Evolutionary conservation across 1,139 yeast species (phyloP).

Genomic region (Sugiyamaella grinbergsii): DNA sequence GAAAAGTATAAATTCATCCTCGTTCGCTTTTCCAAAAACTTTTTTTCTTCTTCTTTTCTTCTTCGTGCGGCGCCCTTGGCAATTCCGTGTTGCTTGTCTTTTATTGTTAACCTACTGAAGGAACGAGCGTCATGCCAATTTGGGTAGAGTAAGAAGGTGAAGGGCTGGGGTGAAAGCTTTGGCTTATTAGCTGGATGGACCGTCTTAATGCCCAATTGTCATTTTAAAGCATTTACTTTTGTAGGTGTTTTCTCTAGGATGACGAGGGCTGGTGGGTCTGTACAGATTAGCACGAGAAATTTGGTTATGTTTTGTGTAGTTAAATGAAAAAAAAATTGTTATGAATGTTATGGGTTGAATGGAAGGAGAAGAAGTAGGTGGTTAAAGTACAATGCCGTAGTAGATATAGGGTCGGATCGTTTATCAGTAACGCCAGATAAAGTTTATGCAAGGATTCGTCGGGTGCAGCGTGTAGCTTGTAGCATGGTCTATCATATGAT

Average conservation of each 20-base stretch:
- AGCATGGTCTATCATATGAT: no score
- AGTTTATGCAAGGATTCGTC: no score
- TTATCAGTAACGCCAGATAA: no score
- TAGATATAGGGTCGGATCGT: no score
- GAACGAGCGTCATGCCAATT: conserved; percentile 62
- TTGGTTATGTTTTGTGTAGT: no score
- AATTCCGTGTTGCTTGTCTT: conserved; percentile 65
- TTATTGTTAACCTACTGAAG: conserved; percentile 43
- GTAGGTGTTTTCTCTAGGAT: conserved; percentile 37
- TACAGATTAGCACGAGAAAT: conserved; percentile 40
- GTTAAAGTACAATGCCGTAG: no score
- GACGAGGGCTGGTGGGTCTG: conserved; percentile 65
- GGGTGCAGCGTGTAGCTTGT: no score
- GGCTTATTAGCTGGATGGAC: conserved; percentile 41
- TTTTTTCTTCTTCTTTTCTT: conserved; percentile 36
- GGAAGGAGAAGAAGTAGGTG: no score
- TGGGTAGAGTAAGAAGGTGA: conserved; percentile 53
- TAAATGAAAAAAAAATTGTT: no score
- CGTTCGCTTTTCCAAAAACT: conserved; percentile 18
- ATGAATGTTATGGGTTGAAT: no score
- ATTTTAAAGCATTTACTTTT: conserved; percentile 14
- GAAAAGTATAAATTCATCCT: conserved; percentile 9
- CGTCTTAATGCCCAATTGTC: conserved; percentile 64
- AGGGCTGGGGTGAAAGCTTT: conserved; percentile 32
- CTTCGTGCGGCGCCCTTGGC: conserved; percentile 72